phyloP scores from a whole-genome alignment of 2,329 filamentous ascomycete species.

The Talaromyces verruculosus region DNA sequence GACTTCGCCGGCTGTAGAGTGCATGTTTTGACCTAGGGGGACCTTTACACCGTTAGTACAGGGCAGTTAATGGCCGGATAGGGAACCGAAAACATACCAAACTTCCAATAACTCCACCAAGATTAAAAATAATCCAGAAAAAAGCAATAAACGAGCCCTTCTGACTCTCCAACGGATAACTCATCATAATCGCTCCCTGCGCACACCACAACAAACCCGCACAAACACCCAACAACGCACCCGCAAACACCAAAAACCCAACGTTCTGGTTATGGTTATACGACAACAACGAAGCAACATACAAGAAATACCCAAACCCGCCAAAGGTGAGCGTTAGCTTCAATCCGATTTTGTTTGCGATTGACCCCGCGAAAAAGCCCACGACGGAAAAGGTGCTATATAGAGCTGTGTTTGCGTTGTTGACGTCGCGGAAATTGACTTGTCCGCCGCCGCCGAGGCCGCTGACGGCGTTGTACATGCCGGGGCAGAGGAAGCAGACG shows the following conservation, averaged over 20 bases:
- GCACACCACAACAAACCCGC: conserved; percentile 53
- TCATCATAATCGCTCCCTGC: conserved; percentile 63
- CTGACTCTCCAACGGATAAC: conserved; percentile 74
- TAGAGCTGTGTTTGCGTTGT: conserved; percentile 68
- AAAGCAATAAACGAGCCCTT: conserved; percentile 88
- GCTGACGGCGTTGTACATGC: conserved; percentile 69
- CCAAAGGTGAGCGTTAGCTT: conserved; percentile 47
- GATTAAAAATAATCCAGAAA: conserved; percentile 96
- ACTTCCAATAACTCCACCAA: conserved; percentile 83
- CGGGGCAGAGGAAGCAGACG: conserved; percentile 70
- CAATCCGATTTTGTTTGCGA: conserved; percentile 48
- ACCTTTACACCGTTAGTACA: conserved; percentile 31
- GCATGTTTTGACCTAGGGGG: conserved; percentile 49
- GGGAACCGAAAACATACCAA: conserved; percentile 49
- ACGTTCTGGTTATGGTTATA: conserved; percentile 53
- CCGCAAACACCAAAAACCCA: conserved; percentile 52
- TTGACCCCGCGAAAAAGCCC: conserved; percentile 61
- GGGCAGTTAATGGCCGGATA: background rate
- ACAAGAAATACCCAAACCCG: conserved; percentile 51
- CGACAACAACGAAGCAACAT: conserved; percentile 50
- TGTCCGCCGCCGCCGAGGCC: conserved; percentile 66
- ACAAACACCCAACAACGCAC: conserved; percentile 51
- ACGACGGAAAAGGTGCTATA: conserved; percentile 70
- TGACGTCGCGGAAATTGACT: conserved; percentile 57
- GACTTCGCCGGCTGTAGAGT: conserved; percentile 42